Conservation (phyloP, 768 basidiomycete species). For the Leucogyrophana mollusca region DNA sequence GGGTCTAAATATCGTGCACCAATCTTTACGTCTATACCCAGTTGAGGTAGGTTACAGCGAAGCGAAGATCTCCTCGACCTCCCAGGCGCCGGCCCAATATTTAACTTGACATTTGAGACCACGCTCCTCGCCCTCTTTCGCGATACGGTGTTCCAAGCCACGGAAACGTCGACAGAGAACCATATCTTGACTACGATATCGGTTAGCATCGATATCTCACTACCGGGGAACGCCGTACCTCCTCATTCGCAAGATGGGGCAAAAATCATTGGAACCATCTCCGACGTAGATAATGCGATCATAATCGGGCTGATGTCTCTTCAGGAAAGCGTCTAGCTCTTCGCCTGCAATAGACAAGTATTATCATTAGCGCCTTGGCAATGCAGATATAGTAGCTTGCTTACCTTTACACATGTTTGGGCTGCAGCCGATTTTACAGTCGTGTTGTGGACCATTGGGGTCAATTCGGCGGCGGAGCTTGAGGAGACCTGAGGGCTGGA, state of each 20-base stretch:
- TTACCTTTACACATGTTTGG: slow-evolving; percentile 98
- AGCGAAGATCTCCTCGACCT: slow-evolving; percentile 82
- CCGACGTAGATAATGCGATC: slow-evolving; percentile 89
- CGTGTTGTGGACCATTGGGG: slow-evolving; percentile 75
- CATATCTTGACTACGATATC: slow-evolving; percentile 69
- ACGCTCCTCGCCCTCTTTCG: slow-evolving; percentile 57
- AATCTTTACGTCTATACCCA: too few species aligned
- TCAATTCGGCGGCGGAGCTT: slow-evolving; percentile 75
- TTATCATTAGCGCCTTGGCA: slow-evolving; percentile 1
- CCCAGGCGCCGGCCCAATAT: slow-evolving; percentile 96
- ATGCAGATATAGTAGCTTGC: too few species aligned
- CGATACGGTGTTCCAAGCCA: slow-evolving; percentile 78
- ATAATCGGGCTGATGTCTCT: slow-evolving; percentile 54
- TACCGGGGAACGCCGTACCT: slow-evolving; percentile 41
- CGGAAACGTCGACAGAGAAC: slow-evolving; percentile 78
- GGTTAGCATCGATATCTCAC: neutral
- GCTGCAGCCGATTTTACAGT: slow-evolving; percentile 84
- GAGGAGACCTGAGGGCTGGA: slow-evolving; percentile 69
- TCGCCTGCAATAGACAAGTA: slow-evolving; percentile 53
- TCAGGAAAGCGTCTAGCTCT: slow-evolving; percentile 83
- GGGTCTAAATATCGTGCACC: neutral
- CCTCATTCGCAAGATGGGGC: slow-evolving; percentile 81
- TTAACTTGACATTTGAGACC: slow-evolving; percentile 73
- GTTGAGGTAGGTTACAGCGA: slow-evolving; percentile 22
- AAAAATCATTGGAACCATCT: slow-evolving; percentile 95